Evolutionary conservation across 2,329 filamentous ascomycete genomes (phyloP), one percentile per base, ranked within the genome.

Genomic region (Microdochium paspali): DNA sequence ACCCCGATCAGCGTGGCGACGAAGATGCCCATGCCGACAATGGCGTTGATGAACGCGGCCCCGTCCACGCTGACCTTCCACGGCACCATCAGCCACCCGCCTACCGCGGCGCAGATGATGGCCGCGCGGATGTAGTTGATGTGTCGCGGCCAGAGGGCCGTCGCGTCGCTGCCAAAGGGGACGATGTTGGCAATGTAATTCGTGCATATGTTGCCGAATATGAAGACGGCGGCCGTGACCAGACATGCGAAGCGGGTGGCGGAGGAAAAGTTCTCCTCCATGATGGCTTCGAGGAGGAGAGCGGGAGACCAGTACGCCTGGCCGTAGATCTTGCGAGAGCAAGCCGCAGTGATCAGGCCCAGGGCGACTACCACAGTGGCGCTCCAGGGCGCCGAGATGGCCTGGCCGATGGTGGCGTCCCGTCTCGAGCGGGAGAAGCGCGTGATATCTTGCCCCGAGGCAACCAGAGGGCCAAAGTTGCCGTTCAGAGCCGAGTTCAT

Each of bases 51-150:
- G 43, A 62, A 60, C 7, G 44, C 46, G 12, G 45, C 39, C 2
- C 59, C 60, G 5, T 47, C 52, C 20, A 53, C 53, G 10, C 58
- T 46, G 15, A 61, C 47, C 46, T 60, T 49, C 60, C 60, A 62
- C 0, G 60, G 60, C 6, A 56, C 51, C 23, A 61, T 51, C 13
- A 40, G 18, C 35, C 35, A 40, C n/a, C 35, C 35, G 35, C 35
- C 35, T 9, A 40, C 15, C 9, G 23, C n/a, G 4, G 35, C 15
- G 18, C 35, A 40, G 35, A 40, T 40, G 18, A 40, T 18, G 35
- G 35, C 15, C 15, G 35, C 35, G 15, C 35, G 35, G 35, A 40
- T 21, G 18, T 40, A 40, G 35, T 40, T 40, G 18, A 40, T 40
- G 18, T 20, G 35, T n/a, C 35, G 35, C n/a, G 35, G 35, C 35